Evolutionary conservation across 2,329 filamentous ascomycete genomes (phyloP), one percentile per base, ranked within the genome.

Genomic region (Pseudogymnoascus sp.): DNA sequence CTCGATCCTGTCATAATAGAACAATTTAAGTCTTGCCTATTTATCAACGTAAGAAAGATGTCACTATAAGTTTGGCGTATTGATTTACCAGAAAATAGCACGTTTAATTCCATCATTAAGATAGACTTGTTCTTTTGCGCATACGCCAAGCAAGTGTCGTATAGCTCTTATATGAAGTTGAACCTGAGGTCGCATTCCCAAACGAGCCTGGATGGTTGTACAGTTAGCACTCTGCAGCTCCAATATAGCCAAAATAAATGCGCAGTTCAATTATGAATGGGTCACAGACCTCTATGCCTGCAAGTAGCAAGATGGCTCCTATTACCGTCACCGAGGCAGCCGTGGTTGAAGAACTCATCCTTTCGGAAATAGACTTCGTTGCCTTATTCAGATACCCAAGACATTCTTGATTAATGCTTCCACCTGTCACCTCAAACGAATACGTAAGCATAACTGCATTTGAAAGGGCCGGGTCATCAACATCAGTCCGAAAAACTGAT

Each of bases 1-100:
- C 37, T 69, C 0, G 76, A 76, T 0, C 75, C 75, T 15, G 74
- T 69, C 62, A 79, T 60, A 18, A 78, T 64, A 0, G 74, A 73
- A 0, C 73, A 71, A 63, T 79, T 77, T 55, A 79, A 64, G 55
- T 79, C 77, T 66, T 78, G 76, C 77, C 76, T 78, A 7, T 60
- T 1, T 2, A 55, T 2, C 5, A 12, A 39, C 55, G 58, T 65
- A 31, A 67, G 61, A 65, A 55, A 21, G n/a, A 31, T 10, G 10
- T 10, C n/a, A 48, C 33, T 12, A 60, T 12, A 60, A 60, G 52
- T 27, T 15, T 10, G 39, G 5, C 4, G 48, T 63, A 6, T 1
- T 36, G 18, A 1, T 71, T 67, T 60, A 77, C 76, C 76, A 78
- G 63, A 78, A 78, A 31, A 78, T 76, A 0, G 77, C 77, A 1